Evolutionary conservation across 805 yeast genomes (phyloP).

Genomic region (Ogataea zsoltii): DNA sequence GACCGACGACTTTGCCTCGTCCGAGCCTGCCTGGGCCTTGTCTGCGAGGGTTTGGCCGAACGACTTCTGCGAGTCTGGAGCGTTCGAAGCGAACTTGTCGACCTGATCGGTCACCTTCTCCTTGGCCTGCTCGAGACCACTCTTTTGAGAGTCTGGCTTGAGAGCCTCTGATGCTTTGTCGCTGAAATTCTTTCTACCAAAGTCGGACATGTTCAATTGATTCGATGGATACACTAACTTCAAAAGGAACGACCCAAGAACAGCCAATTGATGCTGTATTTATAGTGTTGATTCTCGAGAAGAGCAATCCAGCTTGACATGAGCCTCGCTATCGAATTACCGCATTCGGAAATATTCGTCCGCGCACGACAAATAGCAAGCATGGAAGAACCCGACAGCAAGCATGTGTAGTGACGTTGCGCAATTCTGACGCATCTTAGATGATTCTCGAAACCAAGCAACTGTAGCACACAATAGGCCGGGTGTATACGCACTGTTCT

Average conservation of each 20-base stretch:
- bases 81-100: constrained; percentile 63
- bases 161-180: constrained; percentile 68
- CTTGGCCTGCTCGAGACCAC: constrained; percentile 65
- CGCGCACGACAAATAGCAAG: not conserved
- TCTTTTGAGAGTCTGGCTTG: constrained; percentile 74
- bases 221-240: not conserved
- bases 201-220: constrained; percentile 27
- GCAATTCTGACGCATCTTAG: not conserved
- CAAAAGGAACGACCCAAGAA: not conserved
- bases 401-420: not conserved
- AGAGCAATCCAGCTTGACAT: constrained; percentile 7
- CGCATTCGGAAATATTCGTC: not conserved
- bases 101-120: constrained; percentile 65
- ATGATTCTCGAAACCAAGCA: not conserved
- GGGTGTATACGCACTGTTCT: too few relatives aligned
- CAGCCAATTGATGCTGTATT: not conserved
- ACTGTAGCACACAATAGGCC: too few relatives aligned
- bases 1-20: constrained; percentile 40
- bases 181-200: constrained; percentile 71
- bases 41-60: constrained; percentile 59
- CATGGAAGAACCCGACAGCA: not conserved
- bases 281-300: not conserved
- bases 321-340: not conserved
- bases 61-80: constrained; percentile 72
- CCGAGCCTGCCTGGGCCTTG: constrained; percentile 44